Conservation (phyloP, 2,329 filamentous ascomycete species). For the Claviceps purpurea region DNA sequence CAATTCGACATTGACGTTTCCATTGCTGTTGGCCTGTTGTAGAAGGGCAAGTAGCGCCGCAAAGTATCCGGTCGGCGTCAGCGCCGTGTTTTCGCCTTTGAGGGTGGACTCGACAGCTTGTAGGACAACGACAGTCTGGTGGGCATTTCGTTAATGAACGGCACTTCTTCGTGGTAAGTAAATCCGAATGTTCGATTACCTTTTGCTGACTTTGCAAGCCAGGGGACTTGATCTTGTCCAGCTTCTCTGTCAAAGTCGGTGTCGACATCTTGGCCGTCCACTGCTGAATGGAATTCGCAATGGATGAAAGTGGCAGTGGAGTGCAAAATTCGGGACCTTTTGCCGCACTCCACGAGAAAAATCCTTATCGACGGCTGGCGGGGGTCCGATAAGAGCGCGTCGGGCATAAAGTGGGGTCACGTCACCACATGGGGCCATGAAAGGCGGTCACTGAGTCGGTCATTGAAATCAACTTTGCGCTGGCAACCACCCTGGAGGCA, state of each 20-base stretch:
- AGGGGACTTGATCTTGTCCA: conserved; percentile 93
- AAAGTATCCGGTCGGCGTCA: conserved; percentile 85
- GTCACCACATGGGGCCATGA: no score
- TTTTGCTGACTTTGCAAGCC: conserved; percentile 93
- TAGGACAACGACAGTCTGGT: conserved; percentile 70
- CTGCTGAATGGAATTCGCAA: neutral
- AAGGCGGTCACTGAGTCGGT: no score
- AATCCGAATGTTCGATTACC: conserved; percentile 33
- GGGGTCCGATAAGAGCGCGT: conserved; percentile 8
- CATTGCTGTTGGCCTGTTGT: conserved; percentile 56
- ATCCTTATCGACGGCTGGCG: conserved; percentile 11
- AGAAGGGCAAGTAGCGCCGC: conserved; percentile 86
- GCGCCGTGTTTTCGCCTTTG: conserved; percentile 70
- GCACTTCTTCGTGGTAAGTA: neutral
- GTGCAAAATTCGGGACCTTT: conserved; percentile 4
- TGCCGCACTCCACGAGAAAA: conserved; percentile 9
- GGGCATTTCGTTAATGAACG: neutral
- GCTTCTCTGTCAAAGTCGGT: conserved; percentile 63
- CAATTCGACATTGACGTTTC: conserved; percentile 66
- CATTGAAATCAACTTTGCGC: no score
- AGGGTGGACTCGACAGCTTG: conserved; percentile 88
- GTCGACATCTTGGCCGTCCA: conserved; percentile 22
- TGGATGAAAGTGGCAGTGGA: neutral
- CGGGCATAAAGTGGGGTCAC: neutral
- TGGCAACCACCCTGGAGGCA: neutral